Evolutionary conservation across 2,329 filamentous ascomycete genomes (phyloP).

Genomic region (Ophiocordyceps sinensis): DNA sequence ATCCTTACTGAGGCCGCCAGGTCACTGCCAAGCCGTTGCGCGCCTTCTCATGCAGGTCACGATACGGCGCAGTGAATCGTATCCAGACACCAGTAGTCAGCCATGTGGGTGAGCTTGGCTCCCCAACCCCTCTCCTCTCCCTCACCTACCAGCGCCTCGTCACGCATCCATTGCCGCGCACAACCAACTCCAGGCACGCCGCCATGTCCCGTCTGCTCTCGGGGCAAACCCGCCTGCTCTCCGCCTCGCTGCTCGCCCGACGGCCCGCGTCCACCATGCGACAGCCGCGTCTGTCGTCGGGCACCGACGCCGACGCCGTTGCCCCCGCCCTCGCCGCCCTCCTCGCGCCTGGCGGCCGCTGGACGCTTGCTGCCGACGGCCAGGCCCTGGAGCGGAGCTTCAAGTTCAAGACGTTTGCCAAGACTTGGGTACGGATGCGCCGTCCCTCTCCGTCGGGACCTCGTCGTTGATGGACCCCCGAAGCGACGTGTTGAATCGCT

Average conservation of each 20-base stretch:
- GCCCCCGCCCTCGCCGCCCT: constrained; percentile 22
- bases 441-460: not conserved
- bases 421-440: constrained; percentile 38
- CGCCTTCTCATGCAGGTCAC: too few relatives aligned
- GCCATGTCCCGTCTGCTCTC: constrained; percentile 3
- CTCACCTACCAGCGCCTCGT: too few relatives aligned
- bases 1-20: too few relatives aligned
- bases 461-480: not conserved
- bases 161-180: too few relatives aligned
- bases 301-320: constrained; percentile 25
- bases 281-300: constrained; percentile 27
- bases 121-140: too few relatives aligned
- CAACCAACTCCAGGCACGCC: not conserved
- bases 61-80: too few relatives aligned
- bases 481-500: not conserved
- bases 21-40: too few relatives aligned
- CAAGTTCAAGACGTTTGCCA: constrained; percentile 50
- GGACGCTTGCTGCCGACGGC: constrained; percentile 35
- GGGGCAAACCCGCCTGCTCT: constrained; percentile 3
- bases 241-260: constrained; percentile 3
- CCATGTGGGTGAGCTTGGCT: too few relatives aligned
- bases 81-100: too few relatives aligned
- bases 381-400: constrained; percentile 45
- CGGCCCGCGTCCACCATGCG: constrained; percentile 9
- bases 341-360: constrained; percentile 26